Evolutionary conservation across 805 yeast species (phyloP), one percentile per base, ranked within the genome.

Genomic region (Priceomyces castillae): DNA sequence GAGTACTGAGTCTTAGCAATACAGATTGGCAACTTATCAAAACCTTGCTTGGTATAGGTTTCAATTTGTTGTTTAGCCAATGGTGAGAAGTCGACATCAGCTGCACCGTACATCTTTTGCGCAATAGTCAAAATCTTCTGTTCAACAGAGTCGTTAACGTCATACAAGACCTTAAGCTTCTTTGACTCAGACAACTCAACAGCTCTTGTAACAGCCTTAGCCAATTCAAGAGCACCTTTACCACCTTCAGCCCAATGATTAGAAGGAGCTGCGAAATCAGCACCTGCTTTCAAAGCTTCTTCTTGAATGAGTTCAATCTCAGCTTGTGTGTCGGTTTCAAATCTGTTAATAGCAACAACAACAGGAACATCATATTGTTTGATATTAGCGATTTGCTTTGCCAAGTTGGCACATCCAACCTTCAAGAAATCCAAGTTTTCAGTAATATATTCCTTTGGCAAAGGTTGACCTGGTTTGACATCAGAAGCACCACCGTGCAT

Each of bases 191-290:
- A 72, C 41, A 57, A 56, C 48, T 67, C 58, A 20, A 86, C 78
- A 23, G 95, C 92, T 52, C 78, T 74, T 43, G 86, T 78, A 30
- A 92, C 96, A 41, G 94, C 86, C 52, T 84, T 66, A 35, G 98
- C 98, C 46, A 92, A 77, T 28, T 78, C 82, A 44, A 86, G 62
- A 19, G 98, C 95, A 44, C 98, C 98, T 47, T 70, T 69, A 51
- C 98, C 98, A 71, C 98, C 98, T 67, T 87, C 78, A 54, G 87
- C 96, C 96, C 96, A 92, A 68, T 92, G 98, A 68, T 84, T 86
- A 5, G 96, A 81, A 14, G 86, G 82, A 52, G 90, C 88, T 10
- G 97, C 97, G 61, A 83, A 95, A 49, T 76, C 75, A 7, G 98
- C 98, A 54, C 98, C 98, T n/a, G 97, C 96, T 57, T 78, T 78